Evolutionary conservation across 192 early-diverging fungal genomes (phyloP), one percentile per base, ranked within the genome.

Genomic region (Coemansia sp.): DNA sequence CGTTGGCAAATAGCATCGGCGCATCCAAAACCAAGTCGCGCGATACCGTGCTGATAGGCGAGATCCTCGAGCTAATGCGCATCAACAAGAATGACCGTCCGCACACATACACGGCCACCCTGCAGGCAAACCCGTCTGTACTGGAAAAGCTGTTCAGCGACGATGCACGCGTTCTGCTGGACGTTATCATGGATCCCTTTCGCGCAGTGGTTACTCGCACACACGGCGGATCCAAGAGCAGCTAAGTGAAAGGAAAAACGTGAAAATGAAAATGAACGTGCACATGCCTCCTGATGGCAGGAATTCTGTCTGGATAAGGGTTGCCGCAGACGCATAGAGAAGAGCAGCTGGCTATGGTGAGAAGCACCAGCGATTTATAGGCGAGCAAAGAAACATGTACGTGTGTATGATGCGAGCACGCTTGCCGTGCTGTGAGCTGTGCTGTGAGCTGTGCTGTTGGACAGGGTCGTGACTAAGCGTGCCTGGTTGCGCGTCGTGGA

Each of bases 111-210:
- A 46, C 3, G 0, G 17, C 42, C 8, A 26, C 22, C 9, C n/a
- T 9, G 4, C 46, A 30, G 0, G 25, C 19, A 25, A 36, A 20
- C 46, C 9, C 37, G 27, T 20, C 45, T 5, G 48, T 50, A 1
- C 42, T 23, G 18, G 40, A 38, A 9, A 20, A 50, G 5, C 43
- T 74, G 47, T 67, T 67, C 33, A 57, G 53, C 48, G 34, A 17
- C 27, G 47, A 66, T 13, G 52, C 54, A 7, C 22, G 32, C 27
- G 44, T 41, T 46, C 52, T 46, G 11, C 18, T 24, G 15, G 32
- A 26, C 43, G 18, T 58, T 32, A 32, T 43, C 19, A 30, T 18
- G 18, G 5, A 32, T 3, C 30, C 30, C 17, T 47, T 47, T 32
- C 30, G 30, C 30, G 30, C 5, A 5, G 11, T 32, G 6, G 30